Base-by-base conservation (phyloP, 768 basidiomycete genomes). In the Boletellus ananiceps region DNA sequence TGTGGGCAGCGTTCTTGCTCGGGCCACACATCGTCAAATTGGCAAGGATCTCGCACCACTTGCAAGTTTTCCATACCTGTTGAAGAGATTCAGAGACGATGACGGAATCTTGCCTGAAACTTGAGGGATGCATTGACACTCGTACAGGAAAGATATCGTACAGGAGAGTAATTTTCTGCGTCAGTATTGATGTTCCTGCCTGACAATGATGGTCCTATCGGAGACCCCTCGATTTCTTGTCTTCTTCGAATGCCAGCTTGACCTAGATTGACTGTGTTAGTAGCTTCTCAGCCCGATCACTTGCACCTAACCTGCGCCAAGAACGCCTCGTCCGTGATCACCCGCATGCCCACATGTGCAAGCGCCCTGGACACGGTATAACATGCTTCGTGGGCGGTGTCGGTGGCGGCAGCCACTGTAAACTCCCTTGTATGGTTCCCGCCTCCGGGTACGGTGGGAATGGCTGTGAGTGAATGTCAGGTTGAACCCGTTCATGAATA, bases 361-460 rank as follows among this genome's bases (percentile, higher is more conserved):
- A 92, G 74, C 5, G 81, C 83, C 57, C 86, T 87, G 18, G 83
- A 79, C 4, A 88, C 74, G 47, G 80, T 75, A 42, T 90, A 66
- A 52, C 80, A 82, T 5, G 82, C 84, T 23, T 80, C 70, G 53
- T 91, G 90, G 0, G 88, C 80, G 25, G 68, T 70, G 3, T 71
- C 62, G 0, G 80, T 83, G 0, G 78, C 73, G 0, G 87, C 87
- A 0, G 86, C 70, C 16, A 77, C 67, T n/a, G 78, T 69, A 61
- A 92, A 92, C 12, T 70, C 81, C 2, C 68, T 69, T 0, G 90
- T 91, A 57, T 92, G 90, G 59, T 91, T 91, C 8, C 88, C 88
- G 11, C 88, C 89, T 55, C 81, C 74, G 0, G 70, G 62, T 18
- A 80, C 71, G 0, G 85, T 88, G 3, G 89, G 90, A 36, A 92